phyloP scores from a whole-genome alignment of 139 green algal genomes.

The Chlamydomonas sp. region DNA sequence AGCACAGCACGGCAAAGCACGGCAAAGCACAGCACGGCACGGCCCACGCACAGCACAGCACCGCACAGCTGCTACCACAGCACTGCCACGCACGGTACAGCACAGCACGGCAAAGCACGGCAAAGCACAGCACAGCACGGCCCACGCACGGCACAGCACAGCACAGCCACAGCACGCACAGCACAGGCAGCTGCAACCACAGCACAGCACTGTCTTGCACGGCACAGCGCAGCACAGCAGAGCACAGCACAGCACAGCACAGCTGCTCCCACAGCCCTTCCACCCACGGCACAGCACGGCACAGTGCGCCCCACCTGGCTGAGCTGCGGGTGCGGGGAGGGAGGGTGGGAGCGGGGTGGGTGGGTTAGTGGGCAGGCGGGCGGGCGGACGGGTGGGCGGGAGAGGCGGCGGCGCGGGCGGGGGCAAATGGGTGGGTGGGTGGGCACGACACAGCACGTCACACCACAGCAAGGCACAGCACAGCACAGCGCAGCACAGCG shows the following conservation, averaged over 20 bases:
- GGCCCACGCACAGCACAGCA: no score
- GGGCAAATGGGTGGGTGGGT: no score
- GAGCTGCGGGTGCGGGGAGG: no score
- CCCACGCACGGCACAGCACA: no score
- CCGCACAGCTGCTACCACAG: not conserved
- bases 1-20: slow-evolving; percentile 8
- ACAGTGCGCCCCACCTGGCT: no score
- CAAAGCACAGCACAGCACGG: slow-evolving; percentile 18
- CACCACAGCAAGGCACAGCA: slow-evolving; percentile 19
- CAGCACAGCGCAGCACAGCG: slow-evolving; percentile 19
- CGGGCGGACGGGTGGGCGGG: no score
- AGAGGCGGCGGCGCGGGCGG: no score
- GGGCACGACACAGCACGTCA: slow-evolving; percentile 4
- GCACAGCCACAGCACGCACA: slow-evolving; percentile 12
- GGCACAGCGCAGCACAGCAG: not conserved
- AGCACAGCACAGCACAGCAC: slow-evolving; percentile 15
- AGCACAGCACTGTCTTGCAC: not conserved
- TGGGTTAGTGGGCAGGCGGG: no score
- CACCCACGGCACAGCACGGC: no score
- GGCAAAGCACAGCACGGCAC: no score
- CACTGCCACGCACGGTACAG: slow-evolving; percentile 4
- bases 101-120: slow-evolving; percentile 18
- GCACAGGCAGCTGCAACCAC: not conserved
- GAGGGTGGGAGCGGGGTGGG: no score
- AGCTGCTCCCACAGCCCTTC: no score